Conservation (phyloP, 192 early-diverging fungal species). For the Coemansia interrupta region DNA sequence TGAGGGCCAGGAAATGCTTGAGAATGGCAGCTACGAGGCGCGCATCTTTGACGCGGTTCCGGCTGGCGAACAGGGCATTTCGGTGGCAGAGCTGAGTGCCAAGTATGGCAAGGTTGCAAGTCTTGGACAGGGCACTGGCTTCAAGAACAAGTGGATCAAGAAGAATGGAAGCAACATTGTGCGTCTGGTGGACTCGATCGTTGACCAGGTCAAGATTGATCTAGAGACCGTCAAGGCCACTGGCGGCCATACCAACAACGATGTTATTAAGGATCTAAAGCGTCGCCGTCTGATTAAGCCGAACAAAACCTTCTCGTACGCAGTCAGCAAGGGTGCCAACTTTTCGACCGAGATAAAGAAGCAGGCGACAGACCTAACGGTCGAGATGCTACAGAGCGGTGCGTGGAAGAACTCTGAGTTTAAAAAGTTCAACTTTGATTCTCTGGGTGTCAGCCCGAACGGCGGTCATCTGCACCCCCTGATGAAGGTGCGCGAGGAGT, state of each 20-base stretch:
- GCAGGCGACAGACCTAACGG: slow-evolving; percentile 91
- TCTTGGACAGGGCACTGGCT: slow-evolving; percentile 91
- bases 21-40: slow-evolving; percentile 89
- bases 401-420: slow-evolving; percentile 93
- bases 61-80: slow-evolving; percentile 71
- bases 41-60: slow-evolving; percentile 88
- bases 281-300: slow-evolving; percentile 69
- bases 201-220: slow-evolving; percentile 78
- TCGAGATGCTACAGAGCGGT: slow-evolving; percentile 87
- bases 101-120: slow-evolving; percentile 73
- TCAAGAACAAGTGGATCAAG: slow-evolving; percentile 98
- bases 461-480: slow-evolving; percentile 95
- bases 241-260: slow-evolving; percentile 59
- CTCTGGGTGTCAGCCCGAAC: slow-evolving; percentile 71
- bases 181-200: slow-evolving; percentile 72
- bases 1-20: slow-evolving; percentile 85
- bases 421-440: slow-evolving; percentile 99
- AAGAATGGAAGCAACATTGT: slow-evolving; percentile 73
- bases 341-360: slow-evolving; percentile 84
- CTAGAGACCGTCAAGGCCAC: slow-evolving; percentile 65
- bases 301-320: slow-evolving; percentile 75
- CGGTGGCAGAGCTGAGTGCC: slow-evolving; percentile 79
- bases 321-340: slow-evolving; percentile 78
- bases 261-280: slow-evolving; percentile 72
- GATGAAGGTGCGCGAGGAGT: slow-evolving; percentile 99